Evolutionary conservation across 163 green algal species (phyloP).

Genomic region (Prototheca wickerhamii): DNA sequence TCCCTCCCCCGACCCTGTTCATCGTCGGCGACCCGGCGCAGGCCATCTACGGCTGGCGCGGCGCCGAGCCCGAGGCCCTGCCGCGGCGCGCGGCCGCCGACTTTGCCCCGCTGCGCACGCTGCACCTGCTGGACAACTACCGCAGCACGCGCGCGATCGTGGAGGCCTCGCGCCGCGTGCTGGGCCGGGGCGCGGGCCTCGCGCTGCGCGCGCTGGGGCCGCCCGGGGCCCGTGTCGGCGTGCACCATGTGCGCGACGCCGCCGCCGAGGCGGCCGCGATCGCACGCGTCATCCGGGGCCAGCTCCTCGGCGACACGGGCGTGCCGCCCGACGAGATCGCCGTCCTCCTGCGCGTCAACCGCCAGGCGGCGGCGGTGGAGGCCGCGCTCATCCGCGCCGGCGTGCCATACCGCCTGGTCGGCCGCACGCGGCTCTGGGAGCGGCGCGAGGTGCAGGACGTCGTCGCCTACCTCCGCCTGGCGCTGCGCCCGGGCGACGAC

Average conservation of each 20-base stretch:
- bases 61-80: slow-evolving; percentile 23
- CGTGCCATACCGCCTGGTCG: slow-evolving; percentile 48
- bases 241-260: no score
- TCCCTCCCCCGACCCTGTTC: slow-evolving; percentile 35
- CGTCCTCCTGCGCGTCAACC: slow-evolving; percentile 51
- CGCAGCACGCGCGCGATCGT: slow-evolving; percentile 21
- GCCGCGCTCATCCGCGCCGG: slow-evolving; percentile 24
- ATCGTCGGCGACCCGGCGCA: slow-evolving; percentile 70
- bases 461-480: slow-evolving; percentile 55
- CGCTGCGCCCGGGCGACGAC: slow-evolving; percentile 38
- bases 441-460: slow-evolving; percentile 41
- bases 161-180: slow-evolving; percentile 11
- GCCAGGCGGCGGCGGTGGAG: slow-evolving; percentile 38
- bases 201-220: no score
- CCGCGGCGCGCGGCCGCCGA: slow-evolving; percentile 26
- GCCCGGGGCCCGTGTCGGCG: no score
- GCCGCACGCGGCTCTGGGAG: slow-evolving; percentile 44
- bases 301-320: background rate
- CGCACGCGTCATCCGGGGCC: background rate
- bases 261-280: background rate
- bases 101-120: slow-evolving; percentile 18
- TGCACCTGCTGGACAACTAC: slow-evolving; percentile 39
- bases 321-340: slow-evolving; percentile 38
- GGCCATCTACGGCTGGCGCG: slow-evolving; percentile 61
- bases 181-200: background rate